Evolutionary conservation across 805 yeast species (phyloP).

Genomic region (Zygoascus biomembranicola): DNA sequence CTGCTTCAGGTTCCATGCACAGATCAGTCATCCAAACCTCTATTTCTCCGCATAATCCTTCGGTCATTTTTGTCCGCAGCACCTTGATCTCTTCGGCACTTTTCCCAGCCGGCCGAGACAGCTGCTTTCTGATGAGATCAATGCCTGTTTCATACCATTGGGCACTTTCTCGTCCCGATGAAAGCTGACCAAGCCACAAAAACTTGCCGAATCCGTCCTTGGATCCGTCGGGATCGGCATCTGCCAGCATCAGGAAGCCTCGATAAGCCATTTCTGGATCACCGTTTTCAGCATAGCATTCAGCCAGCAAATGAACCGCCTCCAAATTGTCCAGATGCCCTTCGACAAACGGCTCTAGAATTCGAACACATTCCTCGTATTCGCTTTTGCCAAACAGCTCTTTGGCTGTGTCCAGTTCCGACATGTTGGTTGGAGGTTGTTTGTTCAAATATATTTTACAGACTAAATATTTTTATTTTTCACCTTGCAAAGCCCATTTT

Average conservation of each 20-base stretch:
- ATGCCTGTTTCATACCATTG: slow-evolving; percentile 55
- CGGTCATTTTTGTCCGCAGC: slow-evolving; percentile 46
- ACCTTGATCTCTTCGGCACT: slow-evolving; percentile 8
- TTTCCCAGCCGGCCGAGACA: slow-evolving; percentile 17
- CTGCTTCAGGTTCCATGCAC: slow-evolving; percentile 91
- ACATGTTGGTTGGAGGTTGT: slow-evolving; percentile 3
- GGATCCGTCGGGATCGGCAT: slow-evolving; percentile 57
- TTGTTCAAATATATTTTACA: neutral
- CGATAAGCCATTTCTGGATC: slow-evolving; percentile 72
- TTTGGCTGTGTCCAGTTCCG: slow-evolving; percentile 28
- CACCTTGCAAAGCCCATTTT: no score
- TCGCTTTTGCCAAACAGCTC: slow-evolving; percentile 40
- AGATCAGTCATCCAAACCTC: slow-evolving; percentile 95
- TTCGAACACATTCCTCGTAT: slow-evolving; percentile 45
- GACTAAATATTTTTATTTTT: no score
- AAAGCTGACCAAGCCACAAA: slow-evolving; percentile 81
- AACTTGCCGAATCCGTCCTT: slow-evolving; percentile 67
- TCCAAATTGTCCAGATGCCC: slow-evolving; percentile 12
- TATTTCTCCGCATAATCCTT: slow-evolving; percentile 74
- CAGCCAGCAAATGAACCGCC: slow-evolving; percentile 45
- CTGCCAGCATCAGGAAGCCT: slow-evolving; percentile 50
- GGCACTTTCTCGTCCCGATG: slow-evolving; percentile 75
- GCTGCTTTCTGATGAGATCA: slow-evolving; percentile 37
- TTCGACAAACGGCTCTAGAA: slow-evolving; percentile 30
- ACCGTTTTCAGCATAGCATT: slow-evolving; percentile 70